Percentiles rank a stretch among this genome's conserved stretches.
phyloP scores from a whole-genome alignment of 345 rosid genomes.

The Ceriops decandra region DNA sequence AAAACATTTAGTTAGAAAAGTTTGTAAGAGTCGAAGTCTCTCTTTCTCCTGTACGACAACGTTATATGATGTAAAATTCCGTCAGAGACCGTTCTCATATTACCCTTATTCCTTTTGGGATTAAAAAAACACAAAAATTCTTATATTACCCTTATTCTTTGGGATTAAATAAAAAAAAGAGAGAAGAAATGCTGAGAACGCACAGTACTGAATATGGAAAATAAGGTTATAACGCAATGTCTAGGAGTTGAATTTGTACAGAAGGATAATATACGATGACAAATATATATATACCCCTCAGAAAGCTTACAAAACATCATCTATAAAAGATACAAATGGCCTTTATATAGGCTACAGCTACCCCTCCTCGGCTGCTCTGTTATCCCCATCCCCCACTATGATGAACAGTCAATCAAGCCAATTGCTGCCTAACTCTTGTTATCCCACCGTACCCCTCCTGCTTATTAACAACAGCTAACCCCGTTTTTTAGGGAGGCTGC shows the following conservation, averaged over 20 bases:
- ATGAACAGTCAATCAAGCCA: slow-evolving; percentile 33
- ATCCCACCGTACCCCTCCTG: slow-evolving; percentile 21
- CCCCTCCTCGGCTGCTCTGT: slow-evolving; percentile 13
- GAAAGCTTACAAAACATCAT: slow-evolving; percentile 23
- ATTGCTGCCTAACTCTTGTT: slow-evolving; percentile 10
- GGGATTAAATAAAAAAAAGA: too few species aligned
- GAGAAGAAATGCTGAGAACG: too few species aligned
- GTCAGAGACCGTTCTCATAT: too few species aligned
- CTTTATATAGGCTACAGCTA: slow-evolving; percentile 17
- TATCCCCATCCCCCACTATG: slow-evolving; percentile 14
- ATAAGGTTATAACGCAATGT: neutral
- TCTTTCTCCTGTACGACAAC: too few species aligned
- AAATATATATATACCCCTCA: slow-evolving; percentile 37
- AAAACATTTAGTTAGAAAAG: too few species aligned
- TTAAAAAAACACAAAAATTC: too few species aligned
- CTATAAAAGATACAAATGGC: slow-evolving; percentile 29
- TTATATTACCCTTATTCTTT: too few species aligned
- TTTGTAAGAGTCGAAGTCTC: too few species aligned
- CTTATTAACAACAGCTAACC: slow-evolving; percentile 30
- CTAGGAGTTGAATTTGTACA: slow-evolving; percentile 24
- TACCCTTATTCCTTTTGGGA: too few species aligned
- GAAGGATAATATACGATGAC: slow-evolving; percentile 21
- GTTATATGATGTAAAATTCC: too few species aligned
- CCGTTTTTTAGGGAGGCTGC: neutral
- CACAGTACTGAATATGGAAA: too few species aligned